phyloP scores from a whole-genome alignment of 177 flowering plant genomes.

The Vitis hybrid region DNA sequence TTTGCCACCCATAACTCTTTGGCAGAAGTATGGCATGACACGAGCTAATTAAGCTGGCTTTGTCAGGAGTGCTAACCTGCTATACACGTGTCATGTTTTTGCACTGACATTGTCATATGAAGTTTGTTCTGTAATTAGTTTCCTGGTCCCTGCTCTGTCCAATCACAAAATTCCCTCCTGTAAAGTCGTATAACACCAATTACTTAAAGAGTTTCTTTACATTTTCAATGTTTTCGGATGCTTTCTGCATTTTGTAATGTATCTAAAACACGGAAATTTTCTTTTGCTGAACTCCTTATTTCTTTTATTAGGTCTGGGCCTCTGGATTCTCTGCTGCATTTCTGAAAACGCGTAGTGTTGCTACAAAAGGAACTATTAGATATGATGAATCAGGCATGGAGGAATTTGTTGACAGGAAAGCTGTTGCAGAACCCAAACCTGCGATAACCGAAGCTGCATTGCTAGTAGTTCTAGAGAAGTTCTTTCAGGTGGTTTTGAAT shows the following conservation, averaged over 20 bases:
- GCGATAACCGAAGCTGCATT: conserved; percentile 82
- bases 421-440: conserved; percentile 49
- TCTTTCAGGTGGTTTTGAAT: conserved; percentile 78
- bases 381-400: conserved; percentile 25
- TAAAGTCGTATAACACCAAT: neutral
- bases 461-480: conserved; percentile 69
- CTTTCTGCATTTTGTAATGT: neutral
- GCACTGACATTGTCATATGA: too few relatives aligned
- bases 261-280: too few relatives aligned
- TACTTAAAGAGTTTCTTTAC: neutral
- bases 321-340: conserved; percentile 98
- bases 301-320: conserved; percentile 83
- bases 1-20: too few relatives aligned
- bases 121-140: too few relatives aligned
- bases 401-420: conserved; percentile 18
- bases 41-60: too few relatives aligned
- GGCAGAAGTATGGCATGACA: too few relatives aligned
- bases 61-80: too few relatives aligned
- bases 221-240: neutral
- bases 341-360: conserved; percentile 80
- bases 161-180: too few relatives aligned
- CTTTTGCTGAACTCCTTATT: neutral
- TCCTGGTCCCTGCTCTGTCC: too few relatives aligned
- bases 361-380: conserved; percentile 52
- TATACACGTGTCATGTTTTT: too few relatives aligned